Base-by-base conservation (phyloP, 116 monocot species). In the Cymodocea nodosa region DNA sequence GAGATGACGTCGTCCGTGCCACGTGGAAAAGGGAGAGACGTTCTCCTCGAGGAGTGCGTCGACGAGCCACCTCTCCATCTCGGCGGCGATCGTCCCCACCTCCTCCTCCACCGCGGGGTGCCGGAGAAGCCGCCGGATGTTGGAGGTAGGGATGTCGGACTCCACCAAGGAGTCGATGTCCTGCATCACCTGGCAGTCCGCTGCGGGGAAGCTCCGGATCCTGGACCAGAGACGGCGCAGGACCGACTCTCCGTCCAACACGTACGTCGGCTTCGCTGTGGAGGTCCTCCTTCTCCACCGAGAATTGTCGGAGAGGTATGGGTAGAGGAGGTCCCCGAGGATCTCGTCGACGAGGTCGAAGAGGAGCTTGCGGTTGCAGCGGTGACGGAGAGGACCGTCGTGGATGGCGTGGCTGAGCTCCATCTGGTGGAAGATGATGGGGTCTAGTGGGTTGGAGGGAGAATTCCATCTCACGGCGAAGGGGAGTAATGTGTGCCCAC, bases 371-470 rank as follows among this genome's bases (percentile, higher is more conserved):
- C 76, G 56, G 62, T 76, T 76, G 70, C 70, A 75, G 16, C 75
- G 62, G 51, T 24, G 70, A 4, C 51, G 63, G 16, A 70, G 57
- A 12, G 63, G 6, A 23, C 64, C 68, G 56, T 35, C 0, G 23
- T 40, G 40, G 30, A 16, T 1, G 56, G n/a, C 5, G 57, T 51
- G 14, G 58, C 73, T 67, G 17, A 82, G 78, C 75, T 93, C 93
- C 10, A 93, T 77, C 35, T 72, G 84, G 70, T 86, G 82, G 76
- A 93, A 93, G 34, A 89, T 50, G 65, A 75, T 54, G 9, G 89
- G 93, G 56, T 93, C 86, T 30, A 93, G 37, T 13, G 88, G 87
- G 5, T 79, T 74, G 1, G 78, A 76, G 4, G 78, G 62, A 1
- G 87, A 87, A 71, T 77, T 71, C 70, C 82, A 78, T 63, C 55